Evolutionary conservation across 2,329 filamentous ascomycete genomes (phyloP), one percentile per base, ranked within the genome.

Genomic region (Trichoderma koningiopsis): DNA sequence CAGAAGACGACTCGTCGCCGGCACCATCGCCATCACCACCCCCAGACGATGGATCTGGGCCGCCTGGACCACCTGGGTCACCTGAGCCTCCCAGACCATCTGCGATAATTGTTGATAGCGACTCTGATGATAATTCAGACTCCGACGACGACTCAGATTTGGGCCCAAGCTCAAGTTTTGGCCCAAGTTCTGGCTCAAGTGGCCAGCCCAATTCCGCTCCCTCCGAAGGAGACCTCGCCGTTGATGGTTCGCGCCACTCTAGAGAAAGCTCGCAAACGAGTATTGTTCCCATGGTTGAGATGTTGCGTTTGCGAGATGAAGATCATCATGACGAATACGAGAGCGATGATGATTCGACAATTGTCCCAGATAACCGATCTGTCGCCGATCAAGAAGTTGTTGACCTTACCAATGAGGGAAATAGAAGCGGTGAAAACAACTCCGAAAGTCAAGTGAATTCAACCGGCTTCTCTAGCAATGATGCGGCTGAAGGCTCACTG

Each of bases 291-390:
- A 22, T n/a, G 24, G 2, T 69, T 10, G 31, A 37, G 14, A n/a
- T 24, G 31, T 62, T 55, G 13, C 55, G 27, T 14, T 13, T 52
- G 7, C 43, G 31, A 29, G 62, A 62, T 40, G 11, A n/a, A 14
- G 27, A 19, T 11, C 13, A 29, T 16, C 59, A 24, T 24, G 2
- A 6, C 29, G 57, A 37, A 43, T 16, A 47, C 29, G 47, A 40
- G 37, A 56, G 55, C 33, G 59, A 69, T n/a, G 60, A 61, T 57
- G 66, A 61, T 16, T 47, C 52, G 22, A 62, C 66, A 2, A 24
- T 70, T 37, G 52, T 70, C 19, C 65, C 66, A 47, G 64, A 64
- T 31, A 31, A 63, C 24, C 7, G 52, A 33, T 68, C 69, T 47
- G 24, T 53, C 49, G 13, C 33, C 10, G 13, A n/a, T 7, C 10